These are phyloP conservation scores for Akanthomyces lecanii DNA, from an alignment of 2,329 filamentous ascomycete genomes.

Conservation along the genomic window DNA sequence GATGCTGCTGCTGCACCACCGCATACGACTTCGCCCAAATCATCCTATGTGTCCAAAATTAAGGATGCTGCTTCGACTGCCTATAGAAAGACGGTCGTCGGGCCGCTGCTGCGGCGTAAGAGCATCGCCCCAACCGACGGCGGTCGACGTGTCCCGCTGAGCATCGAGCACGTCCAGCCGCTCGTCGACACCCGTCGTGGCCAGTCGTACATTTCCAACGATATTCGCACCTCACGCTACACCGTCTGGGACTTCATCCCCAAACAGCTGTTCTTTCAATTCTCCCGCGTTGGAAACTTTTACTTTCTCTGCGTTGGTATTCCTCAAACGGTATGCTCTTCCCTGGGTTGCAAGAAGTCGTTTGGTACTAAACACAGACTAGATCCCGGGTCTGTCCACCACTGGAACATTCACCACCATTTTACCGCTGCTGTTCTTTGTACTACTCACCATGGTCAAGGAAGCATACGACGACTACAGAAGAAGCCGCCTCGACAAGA, in stretches of 20 bases:
- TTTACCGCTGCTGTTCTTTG: constrained; percentile 69
- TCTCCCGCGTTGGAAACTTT: constrained; percentile 82
- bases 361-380: neutral
- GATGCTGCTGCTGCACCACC: constrained; percentile 11
- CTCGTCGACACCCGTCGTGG: constrained; percentile 49
- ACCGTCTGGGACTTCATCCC: constrained; percentile 81
- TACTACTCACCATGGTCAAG: constrained; percentile 75
- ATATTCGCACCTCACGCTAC: constrained; percentile 78
- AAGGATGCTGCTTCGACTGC: constrained; percentile 17
- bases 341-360: constrained; percentile 28
- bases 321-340: constrained; percentile 58
- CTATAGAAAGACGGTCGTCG: constrained; percentile 39
- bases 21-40: neutral
- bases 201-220: constrained; percentile 50
- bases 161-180: constrained; percentile 34
- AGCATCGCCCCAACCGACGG: constrained; percentile 64
- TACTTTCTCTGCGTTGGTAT: constrained; percentile 82
- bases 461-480: constrained; percentile 85
- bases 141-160: constrained; percentile 51
- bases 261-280: constrained; percentile 79
- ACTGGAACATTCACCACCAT: constrained; percentile 73
- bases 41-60: neutral
- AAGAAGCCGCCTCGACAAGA: constrained; percentile 73
- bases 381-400: constrained; percentile 67
- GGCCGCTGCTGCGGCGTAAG: constrained; percentile 58